Evolutionary conservation across 192 early-diverging fungal genomes (phyloP), one percentile per base, ranked within the genome.

Genomic region (Backusella macrospora): DNA sequence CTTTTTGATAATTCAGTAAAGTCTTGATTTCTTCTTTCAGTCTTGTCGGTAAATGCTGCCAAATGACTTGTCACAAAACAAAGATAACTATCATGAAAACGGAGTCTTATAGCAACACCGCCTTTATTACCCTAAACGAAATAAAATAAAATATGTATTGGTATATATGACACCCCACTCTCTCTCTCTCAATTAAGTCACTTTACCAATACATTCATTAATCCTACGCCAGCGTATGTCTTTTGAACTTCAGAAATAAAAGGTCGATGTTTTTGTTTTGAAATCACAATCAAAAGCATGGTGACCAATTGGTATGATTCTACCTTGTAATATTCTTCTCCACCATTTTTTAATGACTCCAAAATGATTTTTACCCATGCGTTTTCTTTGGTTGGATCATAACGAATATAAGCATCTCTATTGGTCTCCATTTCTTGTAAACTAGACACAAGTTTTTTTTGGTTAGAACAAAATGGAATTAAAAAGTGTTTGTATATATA

Each of bases 341-440:
- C 75, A 12, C 78, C 76, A 0, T 74, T 71, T 9, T 85, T 89
- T 76, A 99, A 85, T 46, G 86, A 87, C 10, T 77, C 63, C 21
- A 92, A 87, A 1, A 99, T 87, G 2, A 89, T 88, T 5, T 88
- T 77, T 3, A 85, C 91, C 97, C 96, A 99, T 39, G 89, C 89
- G 14, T 83, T 81, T 68, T 96, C 93, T 80, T 93, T 95, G 15
- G 86, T 84, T 46, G 85, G 85, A 82, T 96, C 92, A 78, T 90
- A 83, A 48, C 92, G 84, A 40, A 98, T 75, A 77, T 94, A 98
- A 6, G 96, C 95, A 76, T 96, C 93, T 6, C 92, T 88, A 18
- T 85, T 89, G 26, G 93, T 80, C 74, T 97, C 95, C 16, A 99
- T 83, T 81, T 99, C 97, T 76, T 99, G 97, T 62, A 99, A 93